phyloP scores from a whole-genome alignment of 2,329 filamentous ascomycete genomes.

The Dothidotthia symphoricarpi region DNA sequence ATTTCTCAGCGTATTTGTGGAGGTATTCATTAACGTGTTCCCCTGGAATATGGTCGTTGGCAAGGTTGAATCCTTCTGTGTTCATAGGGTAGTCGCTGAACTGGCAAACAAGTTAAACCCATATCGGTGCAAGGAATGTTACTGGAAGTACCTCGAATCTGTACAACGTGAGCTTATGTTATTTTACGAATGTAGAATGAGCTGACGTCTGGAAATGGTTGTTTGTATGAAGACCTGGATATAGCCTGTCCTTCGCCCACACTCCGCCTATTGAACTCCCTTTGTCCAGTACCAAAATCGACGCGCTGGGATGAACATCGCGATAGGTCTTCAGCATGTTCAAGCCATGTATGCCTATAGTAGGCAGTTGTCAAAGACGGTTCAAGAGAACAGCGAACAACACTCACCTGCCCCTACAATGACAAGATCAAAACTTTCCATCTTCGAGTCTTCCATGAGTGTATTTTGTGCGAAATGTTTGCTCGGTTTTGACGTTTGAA shows the following conservation, averaged over 20 bases:
- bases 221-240: conserved; percentile 47
- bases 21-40: conserved; percentile 58
- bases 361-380: conserved; percentile 1
- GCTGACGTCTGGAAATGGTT: conserved; percentile 44
- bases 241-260: conserved; percentile 46
- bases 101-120: conserved; percentile 13
- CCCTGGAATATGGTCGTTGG: conserved; percentile 61
- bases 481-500: too few species aligned
- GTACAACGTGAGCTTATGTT: conserved; percentile 1
- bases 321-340: conserved; percentile 51
- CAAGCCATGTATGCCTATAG: conserved; percentile 44
- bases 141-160: conserved; percentile 17
- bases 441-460: too few species aligned
- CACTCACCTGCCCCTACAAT: conserved; percentile 31
- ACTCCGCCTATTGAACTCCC: conserved; percentile 44
- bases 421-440: conserved; percentile 22
- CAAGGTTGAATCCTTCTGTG: conserved; percentile 21
- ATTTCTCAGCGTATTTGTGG: conserved; percentile 42
- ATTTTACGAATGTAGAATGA: neutral
- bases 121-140: too few species aligned
- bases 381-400: neutral
- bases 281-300: conserved; percentile 47
- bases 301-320: conserved; percentile 43
- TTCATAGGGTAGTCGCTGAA: conserved; percentile 41
- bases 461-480: too few species aligned